Conservation (phyloP, 257 asterid genomes). For the Scutellaria galericulata region DNA sequence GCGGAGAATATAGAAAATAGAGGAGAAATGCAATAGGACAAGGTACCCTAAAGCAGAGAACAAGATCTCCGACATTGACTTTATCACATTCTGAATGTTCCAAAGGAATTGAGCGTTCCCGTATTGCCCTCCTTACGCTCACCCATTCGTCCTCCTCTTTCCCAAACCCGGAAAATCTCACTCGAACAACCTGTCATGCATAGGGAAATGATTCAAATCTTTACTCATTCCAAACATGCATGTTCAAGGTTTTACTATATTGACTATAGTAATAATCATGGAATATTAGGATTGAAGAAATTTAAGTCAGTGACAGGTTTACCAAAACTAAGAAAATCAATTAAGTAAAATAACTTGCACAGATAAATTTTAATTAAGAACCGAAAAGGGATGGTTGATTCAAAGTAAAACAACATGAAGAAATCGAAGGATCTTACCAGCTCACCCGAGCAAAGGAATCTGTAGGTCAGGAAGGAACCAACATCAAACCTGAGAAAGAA, state of each 20-base stretch:
- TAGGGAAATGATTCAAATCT: not conserved
- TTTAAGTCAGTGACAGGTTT: constrained; percentile 1
- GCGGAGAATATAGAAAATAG: not conserved
- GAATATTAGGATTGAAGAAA: not conserved
- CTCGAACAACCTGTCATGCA: constrained; percentile 67
- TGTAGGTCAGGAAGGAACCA: constrained; percentile 70
- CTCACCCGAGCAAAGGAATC: constrained; percentile 63
- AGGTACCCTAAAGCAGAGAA: constrained; percentile 84
- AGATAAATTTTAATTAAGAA: not conserved
- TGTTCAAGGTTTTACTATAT: not conserved
- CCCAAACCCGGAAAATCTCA: constrained; percentile 80
- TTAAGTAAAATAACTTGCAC: not conserved
- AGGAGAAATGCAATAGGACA: not conserved
- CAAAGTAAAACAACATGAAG: constrained; percentile 13
- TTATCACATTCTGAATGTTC: constrained; percentile 70
- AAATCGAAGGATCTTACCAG: constrained; percentile 55
- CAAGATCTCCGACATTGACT: constrained; percentile 72
- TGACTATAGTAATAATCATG: too few relatives aligned
- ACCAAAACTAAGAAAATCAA: not conserved
- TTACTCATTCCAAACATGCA: not conserved
- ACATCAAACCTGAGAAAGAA: constrained; percentile 83
- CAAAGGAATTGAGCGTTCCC: constrained; percentile 89
- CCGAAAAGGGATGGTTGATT: not conserved
- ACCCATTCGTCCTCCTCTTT: constrained; percentile 94
- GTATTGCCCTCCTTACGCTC: constrained; percentile 56